Base-by-base conservation (phyloP, 371 early-diverging fungal species). In the Syncephalastrum racemosum region DNA sequence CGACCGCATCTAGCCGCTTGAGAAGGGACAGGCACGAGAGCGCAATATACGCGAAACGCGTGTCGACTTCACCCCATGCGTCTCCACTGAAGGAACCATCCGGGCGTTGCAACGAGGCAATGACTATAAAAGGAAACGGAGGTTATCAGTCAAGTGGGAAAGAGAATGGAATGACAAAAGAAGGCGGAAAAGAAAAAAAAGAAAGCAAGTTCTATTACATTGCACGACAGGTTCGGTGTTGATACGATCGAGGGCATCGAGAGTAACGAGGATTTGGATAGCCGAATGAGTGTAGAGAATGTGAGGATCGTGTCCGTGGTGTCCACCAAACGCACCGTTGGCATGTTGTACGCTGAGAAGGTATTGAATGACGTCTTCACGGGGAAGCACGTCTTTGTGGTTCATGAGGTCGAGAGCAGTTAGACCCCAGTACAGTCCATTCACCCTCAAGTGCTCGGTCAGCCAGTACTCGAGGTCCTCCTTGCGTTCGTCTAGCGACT, bases 31-130 rank as follows among this genome's bases (percentile, higher is more conserved):
- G 71, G 15, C 85, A 78, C 1, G 85, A 81, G 3, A 98, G 48
- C 0, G 94, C 92, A 54, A 90, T 91, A 73, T 94, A 99, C 5
- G 89, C 82, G 69, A 98, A 97, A 52, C 99, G 80, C 0, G 95
- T 93, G 72, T 99, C 99, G 19, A 90, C 84, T 69, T 99, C 99
- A 52, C 96, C 98, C 91, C 91, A 98, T 18, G 73, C 73, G 69
- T 99, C 99, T 15, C 96, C 97, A 10, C 74, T 69, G 62, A 97
- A 94, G 3, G 92, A 89, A 3, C 99, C 98, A 46, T 84, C 84
- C 18, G 73, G 70, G 5, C 87, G 71, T 53, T 92, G 90, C 22
- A 85, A 66, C 3, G 68, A 59, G 6, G 60, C 54, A 36, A 93
- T 79, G 58, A 81, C 81, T 79, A 68, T 50, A 31, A 19, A 22